Evolutionary conservation across 2,329 filamentous ascomycete species (phyloP).

Genomic region (Hirsutella thompsonii): DNA sequence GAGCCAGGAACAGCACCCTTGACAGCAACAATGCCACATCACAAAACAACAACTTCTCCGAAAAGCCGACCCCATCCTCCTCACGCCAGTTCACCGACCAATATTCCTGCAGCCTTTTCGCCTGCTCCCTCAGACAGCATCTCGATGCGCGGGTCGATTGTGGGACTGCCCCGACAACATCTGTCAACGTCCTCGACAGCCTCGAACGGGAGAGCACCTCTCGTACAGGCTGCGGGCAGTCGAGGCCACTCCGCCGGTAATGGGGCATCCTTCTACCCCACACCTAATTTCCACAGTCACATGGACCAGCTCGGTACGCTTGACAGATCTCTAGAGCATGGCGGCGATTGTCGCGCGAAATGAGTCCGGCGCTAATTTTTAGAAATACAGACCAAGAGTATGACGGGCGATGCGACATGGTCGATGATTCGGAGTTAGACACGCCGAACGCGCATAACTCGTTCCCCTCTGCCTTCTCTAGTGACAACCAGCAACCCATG

Average conservation of each 20-base stretch:
- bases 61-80: conserved; percentile 74
- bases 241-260: conserved; percentile 23
- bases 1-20: conserved; percentile 37
- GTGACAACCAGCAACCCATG: conserved; percentile 27
- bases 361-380: not conserved
- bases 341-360: conserved; percentile 5
- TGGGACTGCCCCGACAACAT: conserved; percentile 17
- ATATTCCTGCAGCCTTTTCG: conserved; percentile 30
- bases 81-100: conserved; percentile 47
- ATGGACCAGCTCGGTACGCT: conserved; percentile 91
- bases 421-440: conserved; percentile 69
- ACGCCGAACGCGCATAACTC: conserved; percentile 51
- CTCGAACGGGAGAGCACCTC: conserved; percentile 15
- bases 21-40: conserved; percentile 31
- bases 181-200: conserved; percentile 15
- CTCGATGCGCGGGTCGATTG: conserved; percentile 27
- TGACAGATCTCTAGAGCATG: conserved; percentile 26
- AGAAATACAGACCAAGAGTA: conserved; percentile 83
- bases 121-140: conserved; percentile 33
- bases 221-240: conserved; percentile 23
- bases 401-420: conserved; percentile 77
- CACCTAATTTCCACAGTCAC: conserved; percentile 77
- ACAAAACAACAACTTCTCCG: conserved; percentile 48
- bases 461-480: conserved; percentile 46
- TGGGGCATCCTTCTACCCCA: conserved; percentile 57